Conservation (phyloP, 805 yeast species). For the Kodamaea kakaduensis region DNA sequence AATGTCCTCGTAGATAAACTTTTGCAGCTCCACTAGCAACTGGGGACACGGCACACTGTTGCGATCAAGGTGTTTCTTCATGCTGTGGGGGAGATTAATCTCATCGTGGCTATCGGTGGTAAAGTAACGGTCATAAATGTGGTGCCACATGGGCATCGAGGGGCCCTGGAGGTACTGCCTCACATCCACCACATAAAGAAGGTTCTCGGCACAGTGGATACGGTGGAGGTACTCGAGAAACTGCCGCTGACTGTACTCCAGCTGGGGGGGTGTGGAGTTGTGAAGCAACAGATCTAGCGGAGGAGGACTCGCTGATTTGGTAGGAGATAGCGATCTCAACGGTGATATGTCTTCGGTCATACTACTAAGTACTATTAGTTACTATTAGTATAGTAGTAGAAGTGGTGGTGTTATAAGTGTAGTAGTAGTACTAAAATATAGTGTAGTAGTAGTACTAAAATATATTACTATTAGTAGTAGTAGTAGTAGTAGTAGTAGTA, state of each 20-base stretch:
- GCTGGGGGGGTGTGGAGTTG: constrained; percentile 3
- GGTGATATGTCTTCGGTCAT: too few relatives aligned
- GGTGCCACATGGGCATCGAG: constrained; percentile 22
- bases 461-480: too few relatives aligned
- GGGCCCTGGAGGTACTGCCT: constrained; percentile 16
- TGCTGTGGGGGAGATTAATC: constrained; percentile 28
- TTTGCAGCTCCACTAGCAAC: constrained; percentile 14
- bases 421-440: too few relatives aligned
- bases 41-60: constrained; percentile 18
- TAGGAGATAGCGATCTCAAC: neutral
- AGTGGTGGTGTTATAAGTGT: too few relatives aligned
- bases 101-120: constrained; percentile 29
- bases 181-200: constrained; percentile 28
- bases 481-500: too few relatives aligned
- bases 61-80: constrained; percentile 19
- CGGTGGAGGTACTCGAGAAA: constrained; percentile 25
- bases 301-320: constrained; percentile 1
- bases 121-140: constrained; percentile 24
- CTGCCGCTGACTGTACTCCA: constrained; percentile 9
- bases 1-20: constrained; percentile 25
- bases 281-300: constrained; percentile 7
- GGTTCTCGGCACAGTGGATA: constrained; percentile 36
- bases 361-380: too few relatives aligned
- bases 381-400: too few relatives aligned
- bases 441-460: too few relatives aligned